Evolutionary conservation across 345 rosid genomes (phyloP).

Genomic region (Anacardium occidentale): DNA sequence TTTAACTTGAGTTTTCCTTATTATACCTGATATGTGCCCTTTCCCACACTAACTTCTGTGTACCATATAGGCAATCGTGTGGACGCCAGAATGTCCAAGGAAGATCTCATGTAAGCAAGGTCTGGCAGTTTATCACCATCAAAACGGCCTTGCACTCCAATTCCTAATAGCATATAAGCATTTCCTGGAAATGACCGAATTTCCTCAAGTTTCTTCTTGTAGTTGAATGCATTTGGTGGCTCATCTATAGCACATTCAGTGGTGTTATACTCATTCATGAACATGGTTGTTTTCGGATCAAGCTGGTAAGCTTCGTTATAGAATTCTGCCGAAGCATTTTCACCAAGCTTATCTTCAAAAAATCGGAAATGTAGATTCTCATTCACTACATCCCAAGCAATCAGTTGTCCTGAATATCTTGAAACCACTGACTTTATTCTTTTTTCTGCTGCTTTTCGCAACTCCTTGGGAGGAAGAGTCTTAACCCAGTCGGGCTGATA

Average conservation of each 20-base stretch:
- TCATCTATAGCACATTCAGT: slow-evolving; percentile 47
- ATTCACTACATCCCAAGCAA: slow-evolving; percentile 86
- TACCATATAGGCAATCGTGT: slow-evolving; percentile 72
- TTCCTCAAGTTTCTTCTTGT: slow-evolving; percentile 46
- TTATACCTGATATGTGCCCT: slow-evolving; percentile 46
- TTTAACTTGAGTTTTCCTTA: no score
- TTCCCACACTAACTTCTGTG: slow-evolving; percentile 56
- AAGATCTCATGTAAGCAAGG: slow-evolving; percentile 72
- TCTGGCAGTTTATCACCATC: slow-evolving; percentile 43
- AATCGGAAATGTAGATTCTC: slow-evolving; percentile 78
- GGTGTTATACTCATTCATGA: slow-evolving; percentile 78
- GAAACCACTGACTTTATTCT: slow-evolving; percentile 62
- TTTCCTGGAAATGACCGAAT: slow-evolving; percentile 54
- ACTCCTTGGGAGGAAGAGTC: slow-evolving; percentile 35
- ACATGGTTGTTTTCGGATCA: slow-evolving; percentile 54
- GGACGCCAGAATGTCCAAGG: slow-evolving; percentile 58
- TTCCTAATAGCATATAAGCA: slow-evolving; percentile 40
- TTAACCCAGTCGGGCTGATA: slow-evolving; percentile 72
- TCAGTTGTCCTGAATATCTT: slow-evolving; percentile 64
- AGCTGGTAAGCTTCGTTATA: slow-evolving; percentile 43
- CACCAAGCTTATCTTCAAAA: slow-evolving; percentile 69
- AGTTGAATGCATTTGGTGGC: slow-evolving; percentile 34
- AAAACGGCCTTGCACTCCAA: slow-evolving; percentile 82
- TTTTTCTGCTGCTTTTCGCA: slow-evolving; percentile 41
- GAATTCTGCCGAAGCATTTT: slow-evolving; percentile 49